phyloP scores from a whole-genome alignment of 1,139 yeast species.

The Blastobotrys persicus region DNA sequence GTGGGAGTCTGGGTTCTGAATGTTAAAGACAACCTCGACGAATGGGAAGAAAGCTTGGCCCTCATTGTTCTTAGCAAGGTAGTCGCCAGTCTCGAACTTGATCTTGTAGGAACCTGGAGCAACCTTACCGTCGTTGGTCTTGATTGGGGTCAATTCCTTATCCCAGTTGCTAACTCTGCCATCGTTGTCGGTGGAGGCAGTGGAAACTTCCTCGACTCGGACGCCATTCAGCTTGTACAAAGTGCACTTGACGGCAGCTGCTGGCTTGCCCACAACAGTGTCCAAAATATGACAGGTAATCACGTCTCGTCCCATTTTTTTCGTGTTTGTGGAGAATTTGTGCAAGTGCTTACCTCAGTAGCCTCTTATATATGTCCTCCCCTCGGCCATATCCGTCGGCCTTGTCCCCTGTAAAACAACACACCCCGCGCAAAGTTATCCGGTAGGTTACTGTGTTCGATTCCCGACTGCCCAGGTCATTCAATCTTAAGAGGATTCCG shows the following conservation, averaged over 20 bases:
- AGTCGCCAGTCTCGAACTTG: constrained; percentile 69
- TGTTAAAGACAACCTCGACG: constrained; percentile 71
- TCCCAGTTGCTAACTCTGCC: constrained; percentile 77
- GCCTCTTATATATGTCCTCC: neutral
- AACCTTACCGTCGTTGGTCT: constrained; percentile 41
- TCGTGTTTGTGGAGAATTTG: neutral
- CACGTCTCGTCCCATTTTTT: constrained; percentile 41
- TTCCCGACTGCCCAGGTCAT: no score
- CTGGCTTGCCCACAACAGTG: constrained; percentile 82
- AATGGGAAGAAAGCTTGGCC: constrained; percentile 65
- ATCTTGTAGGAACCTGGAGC: constrained; percentile 65
- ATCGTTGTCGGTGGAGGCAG: constrained; percentile 67
- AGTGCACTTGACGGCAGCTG: constrained; percentile 51
- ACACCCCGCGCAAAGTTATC: no score
- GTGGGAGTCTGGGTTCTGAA: constrained; percentile 65
- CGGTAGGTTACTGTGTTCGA: no score
- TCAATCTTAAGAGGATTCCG: no score
- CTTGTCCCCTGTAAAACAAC: neutral
- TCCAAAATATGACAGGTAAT: constrained; percentile 87
- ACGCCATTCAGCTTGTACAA: constrained; percentile 31
- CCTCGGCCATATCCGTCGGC: constrained; percentile 7
- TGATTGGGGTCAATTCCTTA: constrained; percentile 27
- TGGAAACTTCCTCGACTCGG: constrained; percentile 40
- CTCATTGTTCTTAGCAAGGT: constrained; percentile 44
- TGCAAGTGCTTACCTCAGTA: neutral